Evolutionary conservation across 2,329 filamentous ascomycete genomes (phyloP).

Genomic region (Talaromyces sp.): DNA sequence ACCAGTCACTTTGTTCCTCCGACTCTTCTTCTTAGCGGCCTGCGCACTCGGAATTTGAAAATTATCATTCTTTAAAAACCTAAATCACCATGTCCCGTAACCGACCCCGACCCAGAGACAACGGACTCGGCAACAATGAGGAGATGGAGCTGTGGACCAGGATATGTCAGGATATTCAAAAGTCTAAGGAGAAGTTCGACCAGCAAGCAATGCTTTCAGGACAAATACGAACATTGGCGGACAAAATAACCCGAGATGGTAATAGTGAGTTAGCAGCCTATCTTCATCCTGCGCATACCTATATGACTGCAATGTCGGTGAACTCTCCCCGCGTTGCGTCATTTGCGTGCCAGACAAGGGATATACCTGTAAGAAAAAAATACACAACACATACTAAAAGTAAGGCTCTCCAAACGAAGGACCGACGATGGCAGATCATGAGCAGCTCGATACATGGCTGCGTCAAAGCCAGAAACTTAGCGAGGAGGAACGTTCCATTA

Average conservation of each 20-base stretch:
- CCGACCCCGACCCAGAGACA: slow-evolving; percentile 45
- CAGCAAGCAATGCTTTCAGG: slow-evolving; percentile 43
- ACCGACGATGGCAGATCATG: slow-evolving; percentile 44
- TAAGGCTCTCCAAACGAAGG: slow-evolving; percentile 27
- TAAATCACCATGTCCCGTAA: slow-evolving; percentile 43
- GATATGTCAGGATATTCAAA: slow-evolving; percentile 46
- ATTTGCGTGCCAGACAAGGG: background rate
- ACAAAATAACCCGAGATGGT: slow-evolving; percentile 47
- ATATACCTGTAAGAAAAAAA: background rate
- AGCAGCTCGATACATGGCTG: slow-evolving; percentile 49
- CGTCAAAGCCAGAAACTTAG: slow-evolving; percentile 51
- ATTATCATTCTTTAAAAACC: background rate
- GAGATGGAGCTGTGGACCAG: slow-evolving; percentile 50
- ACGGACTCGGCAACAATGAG: slow-evolving; percentile 48
- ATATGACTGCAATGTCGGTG: background rate
- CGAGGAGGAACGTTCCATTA: slow-evolving; percentile 52
- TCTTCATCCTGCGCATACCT: background rate
- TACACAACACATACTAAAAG: slow-evolving; percentile 9
- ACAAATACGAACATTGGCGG: slow-evolving; percentile 46
- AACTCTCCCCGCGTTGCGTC: background rate
- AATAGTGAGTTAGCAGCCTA: slow-evolving; percentile 40
- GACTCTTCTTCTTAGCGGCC: background rate
- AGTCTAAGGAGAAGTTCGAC: slow-evolving; percentile 49
- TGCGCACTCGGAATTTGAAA: background rate
- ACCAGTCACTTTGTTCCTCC: background rate